A percentile compares a stretch with the other conserved stretches of the same genome.
Conservation (phyloP, 768 basidiomycete species). For the Daedaleopsis nitida region DNA sequence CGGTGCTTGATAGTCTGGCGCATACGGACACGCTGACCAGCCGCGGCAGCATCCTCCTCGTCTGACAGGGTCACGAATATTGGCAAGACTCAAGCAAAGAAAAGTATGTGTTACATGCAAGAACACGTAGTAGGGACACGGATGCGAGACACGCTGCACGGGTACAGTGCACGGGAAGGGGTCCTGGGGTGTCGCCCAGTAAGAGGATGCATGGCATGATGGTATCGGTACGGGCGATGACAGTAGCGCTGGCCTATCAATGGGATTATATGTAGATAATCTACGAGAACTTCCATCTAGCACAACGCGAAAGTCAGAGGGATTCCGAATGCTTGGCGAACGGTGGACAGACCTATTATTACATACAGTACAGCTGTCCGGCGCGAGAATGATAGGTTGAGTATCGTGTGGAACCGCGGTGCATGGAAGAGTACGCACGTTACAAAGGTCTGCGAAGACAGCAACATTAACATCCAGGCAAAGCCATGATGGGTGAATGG, state of each 20-base stretch:
- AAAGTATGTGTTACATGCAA: not conserved
- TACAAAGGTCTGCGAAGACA: conserved; percentile 70
- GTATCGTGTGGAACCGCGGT: not conserved
- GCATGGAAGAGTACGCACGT: conserved; percentile 51
- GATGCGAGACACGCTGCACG: not conserved
- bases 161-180: not conserved
- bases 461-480: conserved; percentile 3
- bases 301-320: not conserved
- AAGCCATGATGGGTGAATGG: not conserved
- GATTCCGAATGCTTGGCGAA: not conserved
- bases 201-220: not conserved
- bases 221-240: not conserved
- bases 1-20: too few relatives aligned
- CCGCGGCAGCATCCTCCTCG: too few relatives aligned
- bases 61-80: too few relatives aligned
- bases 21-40: too few relatives aligned
- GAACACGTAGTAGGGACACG: not conserved
- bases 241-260: not conserved
- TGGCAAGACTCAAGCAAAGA: not conserved
- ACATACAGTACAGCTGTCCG: conserved; percentile 63
- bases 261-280: conserved; percentile 5
- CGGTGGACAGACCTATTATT: conserved; percentile 47
- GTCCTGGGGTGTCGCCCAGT: not conserved
- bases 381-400: not conserved
- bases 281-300: conserved; percentile 68